phyloP scores from a whole-genome alignment of 2,329 filamentous ascomycete species.

The Cladorrhinum sp. region DNA sequence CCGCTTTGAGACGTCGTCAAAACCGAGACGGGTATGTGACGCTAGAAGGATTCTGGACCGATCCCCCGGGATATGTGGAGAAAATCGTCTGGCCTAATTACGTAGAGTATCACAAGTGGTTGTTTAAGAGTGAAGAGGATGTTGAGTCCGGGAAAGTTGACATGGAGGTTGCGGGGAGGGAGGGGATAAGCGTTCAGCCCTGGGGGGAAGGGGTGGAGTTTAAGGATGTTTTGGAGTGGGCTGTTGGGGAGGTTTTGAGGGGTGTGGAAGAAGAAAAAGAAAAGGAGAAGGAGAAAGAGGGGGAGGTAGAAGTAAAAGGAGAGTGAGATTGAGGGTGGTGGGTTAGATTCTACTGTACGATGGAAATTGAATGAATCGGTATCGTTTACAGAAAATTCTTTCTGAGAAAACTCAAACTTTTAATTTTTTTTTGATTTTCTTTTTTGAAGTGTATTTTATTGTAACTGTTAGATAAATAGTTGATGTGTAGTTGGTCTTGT shows the following conservation, averaged over 20 bases:
- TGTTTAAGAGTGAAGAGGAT: conserved; percentile 65
- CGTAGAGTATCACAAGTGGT: conserved; percentile 72
- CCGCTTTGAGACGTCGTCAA: conserved; percentile 63
- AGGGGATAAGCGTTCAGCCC: conserved; percentile 43
- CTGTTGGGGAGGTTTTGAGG: conserved; percentile 58
- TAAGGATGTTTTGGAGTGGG: conserved; percentile 63
- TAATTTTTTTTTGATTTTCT: too few species aligned
- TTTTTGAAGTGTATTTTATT: too few species aligned
- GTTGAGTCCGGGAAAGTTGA: conserved; percentile 56
- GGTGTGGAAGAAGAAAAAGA: conserved; percentile 36
- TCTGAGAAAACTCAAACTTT: too few species aligned
- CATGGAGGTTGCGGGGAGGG: conserved; percentile 35
- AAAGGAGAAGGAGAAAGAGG: background rate
- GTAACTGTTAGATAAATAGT: too few species aligned
- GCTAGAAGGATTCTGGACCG: conserved; percentile 87
- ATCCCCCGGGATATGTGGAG: conserved; percentile 92
- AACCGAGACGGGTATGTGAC: conserved; percentile 75
- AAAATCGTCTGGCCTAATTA: conserved; percentile 96
- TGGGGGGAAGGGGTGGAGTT: conserved; percentile 49
- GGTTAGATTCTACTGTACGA: background rate
- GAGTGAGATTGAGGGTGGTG: too few species aligned
- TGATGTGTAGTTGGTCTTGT: too few species aligned
- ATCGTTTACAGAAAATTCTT: too few species aligned
- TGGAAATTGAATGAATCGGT: background rate
- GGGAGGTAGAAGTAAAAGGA: background rate